phyloP scores from a whole-genome alignment of 768 basidiomycete species.

The Pisolithus sp. region DNA sequence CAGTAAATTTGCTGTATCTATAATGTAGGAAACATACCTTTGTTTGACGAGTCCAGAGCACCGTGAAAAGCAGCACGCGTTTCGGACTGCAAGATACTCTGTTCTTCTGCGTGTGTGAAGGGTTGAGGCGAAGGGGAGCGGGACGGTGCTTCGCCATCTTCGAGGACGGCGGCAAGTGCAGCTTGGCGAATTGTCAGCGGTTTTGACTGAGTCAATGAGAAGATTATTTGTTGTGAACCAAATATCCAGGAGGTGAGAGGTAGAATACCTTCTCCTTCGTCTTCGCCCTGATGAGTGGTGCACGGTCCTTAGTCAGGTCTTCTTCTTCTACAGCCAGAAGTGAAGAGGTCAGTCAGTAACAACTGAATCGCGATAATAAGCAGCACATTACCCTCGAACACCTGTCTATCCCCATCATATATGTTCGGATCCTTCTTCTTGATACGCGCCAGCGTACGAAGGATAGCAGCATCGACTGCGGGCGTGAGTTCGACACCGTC shows the following conservation, averaged over 20 bases:
- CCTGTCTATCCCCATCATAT: constrained; percentile 60
- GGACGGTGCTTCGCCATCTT: constrained; percentile 43
- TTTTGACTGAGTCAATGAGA: constrained; percentile 42
- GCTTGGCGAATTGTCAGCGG: constrained; percentile 73
- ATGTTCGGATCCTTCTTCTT: constrained; percentile 78
- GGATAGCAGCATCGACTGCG: constrained; percentile 87
- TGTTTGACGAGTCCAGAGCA: constrained; percentile 17
- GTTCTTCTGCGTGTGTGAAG: constrained; percentile 73
- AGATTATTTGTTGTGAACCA: constrained; percentile 2
- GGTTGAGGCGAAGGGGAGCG: constrained; percentile 48
- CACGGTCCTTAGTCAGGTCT: constrained; percentile 31
- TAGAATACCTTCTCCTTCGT: constrained; percentile 46
- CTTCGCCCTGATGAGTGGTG: constrained; percentile 19
- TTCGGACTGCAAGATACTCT: constrained; percentile 66
- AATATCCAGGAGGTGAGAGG: background rate
- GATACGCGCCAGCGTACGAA: constrained; percentile 84
- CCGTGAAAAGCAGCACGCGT: constrained; percentile 80
- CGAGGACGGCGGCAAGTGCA: constrained; percentile 56
- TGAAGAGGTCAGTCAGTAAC: background rate
- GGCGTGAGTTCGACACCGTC: constrained; percentile 94
- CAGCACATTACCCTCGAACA: constrained; percentile 67
- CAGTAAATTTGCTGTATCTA: background rate
- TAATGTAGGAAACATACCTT: constrained; percentile 9
- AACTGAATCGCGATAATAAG: background rate
- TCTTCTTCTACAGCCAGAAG: constrained; percentile 52